Base-by-base conservation (phyloP, 2,329 filamentous ascomycete species). In the Aspergillus caelatus region DNA sequence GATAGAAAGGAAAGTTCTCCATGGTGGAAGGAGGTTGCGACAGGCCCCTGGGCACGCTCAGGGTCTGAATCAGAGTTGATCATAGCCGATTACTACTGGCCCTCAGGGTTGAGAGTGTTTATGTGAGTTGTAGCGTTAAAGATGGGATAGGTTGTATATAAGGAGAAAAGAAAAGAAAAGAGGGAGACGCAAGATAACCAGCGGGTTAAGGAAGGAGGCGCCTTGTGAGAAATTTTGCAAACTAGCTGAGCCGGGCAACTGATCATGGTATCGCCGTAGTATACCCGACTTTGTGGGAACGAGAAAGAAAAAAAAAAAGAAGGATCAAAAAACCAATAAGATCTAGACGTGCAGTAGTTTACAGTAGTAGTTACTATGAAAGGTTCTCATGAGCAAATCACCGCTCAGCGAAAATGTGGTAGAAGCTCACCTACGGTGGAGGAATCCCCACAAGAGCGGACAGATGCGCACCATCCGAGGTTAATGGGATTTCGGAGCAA, bases 21-120 rank as follows among this genome's bases (percentile, higher is more conserved):
- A 62, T 64, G 56, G 23, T 68, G 65, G 46, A 70, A 62, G 16
- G 66, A 62, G 11, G 65, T 62, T 11, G 63, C 54, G 30, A 65
- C 62, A 50, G 68, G 53, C 21, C 64, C 62, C 60, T 69, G 62
- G n/a, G 64, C 56, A 52, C 23, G 34, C n/a, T 60, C 36, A 26
- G 54, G 32, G 43, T 63, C 61, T 5, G 61, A 57, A 39, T 30
- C 65, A 36, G 66, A 62, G 34, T 63, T 61, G 53, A 34, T 36
- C 68, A 72, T 72, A 41, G 62, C 66, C 30, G 46, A 54, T 55
- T 14, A 14, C 58, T 16, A 48, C 48, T 32, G 28, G 16, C 48
- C 9, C 8, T 11, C 9, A 9, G 48, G 12, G n/a, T 50, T 4
- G 23, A 30, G 26, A 39, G 50, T 48, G 16, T 36, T 30, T 14